Base-by-base conservation (phyloP, 2,329 filamentous ascomycete species). In the Rutstroemia sydowiana region DNA sequence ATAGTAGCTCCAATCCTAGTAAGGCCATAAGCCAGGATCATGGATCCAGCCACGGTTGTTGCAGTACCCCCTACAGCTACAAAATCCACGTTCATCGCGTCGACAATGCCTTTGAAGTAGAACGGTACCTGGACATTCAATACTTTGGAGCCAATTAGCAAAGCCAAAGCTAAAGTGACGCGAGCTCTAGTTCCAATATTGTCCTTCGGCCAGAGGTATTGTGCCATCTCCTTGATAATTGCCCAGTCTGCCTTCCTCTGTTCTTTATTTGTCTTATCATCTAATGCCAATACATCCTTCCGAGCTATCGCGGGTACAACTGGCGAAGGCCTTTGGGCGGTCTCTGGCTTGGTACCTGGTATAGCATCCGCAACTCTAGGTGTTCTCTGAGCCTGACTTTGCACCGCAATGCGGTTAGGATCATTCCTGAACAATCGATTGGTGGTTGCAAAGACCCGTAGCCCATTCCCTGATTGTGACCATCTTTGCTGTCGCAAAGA, bases 71-170 rank as follows among this genome's bases (percentile, higher is more conserved):
- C 92, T 5, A 88, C 73, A 14, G 85, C 78, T n/a, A 81, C 79
- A 66, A 95, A 84, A 69, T 98, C 93, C 60, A 98, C 80, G 68
- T 98, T 98, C 89, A 98, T 95, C 18, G 88, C 84, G 69, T 98
- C 95, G 39, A 98, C 88, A 58, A 98, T 97, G 69, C 75, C 91
- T 75, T 97, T 97, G 75, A 98, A 98, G 75, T 96, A 98, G 68
- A 98, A 98, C 0, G 93, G 93, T 43, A 98, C 89, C 73, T 98
- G 90, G 14, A 98, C 93, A 69, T 97, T 98, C 64, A 98, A 75
- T 45, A 95, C 82, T 77, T 98, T 98, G 66, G 90, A 89, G 54
- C 91, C 88, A 20, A 98, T 72, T 34, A 98, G 77, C 57, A 98
- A 72, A 7, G 78, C 81, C 3, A 98, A 78, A n/a, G 92, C 90